phyloP scores from a whole-genome alignment of 2,329 filamentous ascomycete genomes.

The Fusarium palustre region DNA sequence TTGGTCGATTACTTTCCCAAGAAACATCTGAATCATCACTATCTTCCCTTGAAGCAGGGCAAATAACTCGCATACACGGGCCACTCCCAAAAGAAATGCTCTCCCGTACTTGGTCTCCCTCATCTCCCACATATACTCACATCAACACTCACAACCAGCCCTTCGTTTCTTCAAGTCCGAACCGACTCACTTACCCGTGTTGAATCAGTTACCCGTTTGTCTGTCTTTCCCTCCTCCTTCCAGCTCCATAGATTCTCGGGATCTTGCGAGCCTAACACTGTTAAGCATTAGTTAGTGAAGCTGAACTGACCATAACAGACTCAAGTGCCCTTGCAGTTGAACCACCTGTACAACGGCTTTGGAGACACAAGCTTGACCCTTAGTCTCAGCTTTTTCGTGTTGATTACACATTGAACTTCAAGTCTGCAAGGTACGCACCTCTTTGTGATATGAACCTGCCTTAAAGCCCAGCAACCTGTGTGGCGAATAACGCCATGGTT shows the following conservation, averaged over 20 bases:
- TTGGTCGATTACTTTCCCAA: conserved; percentile 28
- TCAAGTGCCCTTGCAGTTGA: conserved; percentile 39
- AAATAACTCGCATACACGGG: conserved; percentile 50
- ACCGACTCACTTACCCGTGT: conserved; percentile 41
- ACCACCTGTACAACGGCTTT: conserved; percentile 18
- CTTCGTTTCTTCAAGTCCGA: conserved; percentile 48
- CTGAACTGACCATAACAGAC: conserved; percentile 41
- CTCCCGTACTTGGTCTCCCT: conserved; percentile 46
- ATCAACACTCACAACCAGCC: conserved; percentile 45
- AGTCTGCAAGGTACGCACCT: conserved; percentile 35
- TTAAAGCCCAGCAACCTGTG: conserved; percentile 6
- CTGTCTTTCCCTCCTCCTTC: conserved; percentile 38
- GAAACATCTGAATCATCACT: conserved; percentile 44
- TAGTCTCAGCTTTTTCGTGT: conserved; percentile 35
- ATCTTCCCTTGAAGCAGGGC: conserved; percentile 47
- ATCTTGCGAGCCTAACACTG: conserved; percentile 22
- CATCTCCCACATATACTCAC: conserved; percentile 42
- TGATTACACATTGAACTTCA: conserved; percentile 27
- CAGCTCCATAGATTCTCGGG: conserved; percentile 19
- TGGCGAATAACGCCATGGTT: conserved; percentile 20
- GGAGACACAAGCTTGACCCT: conserved; percentile 32
- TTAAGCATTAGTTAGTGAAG: conserved; percentile 15
- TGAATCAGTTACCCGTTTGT: conserved; percentile 38
- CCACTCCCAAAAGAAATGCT: conserved; percentile 52
- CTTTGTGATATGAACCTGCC: conserved; percentile 4